Conservation (phyloP, 2,329 filamentous ascomycete species). For the Fusarium sp. region DNA sequence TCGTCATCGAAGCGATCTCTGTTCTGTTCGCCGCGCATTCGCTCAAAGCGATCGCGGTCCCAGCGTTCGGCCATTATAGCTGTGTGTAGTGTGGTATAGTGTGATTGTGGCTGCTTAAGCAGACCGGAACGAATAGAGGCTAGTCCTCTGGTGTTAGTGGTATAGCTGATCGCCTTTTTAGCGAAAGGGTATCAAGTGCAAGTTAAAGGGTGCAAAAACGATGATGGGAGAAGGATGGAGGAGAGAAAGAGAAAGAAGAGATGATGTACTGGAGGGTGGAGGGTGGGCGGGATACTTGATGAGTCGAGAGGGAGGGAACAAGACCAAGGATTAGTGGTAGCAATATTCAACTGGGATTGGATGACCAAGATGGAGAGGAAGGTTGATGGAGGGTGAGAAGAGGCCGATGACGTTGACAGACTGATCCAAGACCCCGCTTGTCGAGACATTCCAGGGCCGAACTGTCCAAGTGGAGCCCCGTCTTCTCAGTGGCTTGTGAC, state of each 20-base stretch:
- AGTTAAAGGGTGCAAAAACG: background rate
- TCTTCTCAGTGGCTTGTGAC: slow-evolving; percentile 33
- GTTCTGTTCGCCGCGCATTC: slow-evolving; percentile 51
- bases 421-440: slow-evolving; percentile 33
- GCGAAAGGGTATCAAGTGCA: slow-evolving; percentile 18
- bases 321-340: slow-evolving; percentile 20
- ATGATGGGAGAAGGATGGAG: slow-evolving; percentile 9
- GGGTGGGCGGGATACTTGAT: slow-evolving; percentile 39
- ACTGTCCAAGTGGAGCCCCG: slow-evolving; percentile 20
- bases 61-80: slow-evolving; percentile 53
- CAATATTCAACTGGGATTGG: slow-evolving; percentile 24
- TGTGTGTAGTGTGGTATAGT: background rate
- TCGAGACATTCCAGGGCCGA: slow-evolving; percentile 33
- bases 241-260: slow-evolving; percentile 7
- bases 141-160: slow-evolving; percentile 12
- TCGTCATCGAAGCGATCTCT: slow-evolving; percentile 67
- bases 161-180: background rate
- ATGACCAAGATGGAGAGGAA: slow-evolving; percentile 19
- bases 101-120: slow-evolving; percentile 14
- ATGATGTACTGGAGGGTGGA: slow-evolving; percentile 33
- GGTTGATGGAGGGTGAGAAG: slow-evolving; percentile 27
- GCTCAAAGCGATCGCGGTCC: slow-evolving; percentile 64
- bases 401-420: slow-evolving; percentile 43
- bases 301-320: slow-evolving; percentile 17
- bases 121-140: slow-evolving; percentile 18